phyloP scores from a whole-genome alignment of 805 yeast genomes.

The Zygoascus ofunaensis region DNA sequence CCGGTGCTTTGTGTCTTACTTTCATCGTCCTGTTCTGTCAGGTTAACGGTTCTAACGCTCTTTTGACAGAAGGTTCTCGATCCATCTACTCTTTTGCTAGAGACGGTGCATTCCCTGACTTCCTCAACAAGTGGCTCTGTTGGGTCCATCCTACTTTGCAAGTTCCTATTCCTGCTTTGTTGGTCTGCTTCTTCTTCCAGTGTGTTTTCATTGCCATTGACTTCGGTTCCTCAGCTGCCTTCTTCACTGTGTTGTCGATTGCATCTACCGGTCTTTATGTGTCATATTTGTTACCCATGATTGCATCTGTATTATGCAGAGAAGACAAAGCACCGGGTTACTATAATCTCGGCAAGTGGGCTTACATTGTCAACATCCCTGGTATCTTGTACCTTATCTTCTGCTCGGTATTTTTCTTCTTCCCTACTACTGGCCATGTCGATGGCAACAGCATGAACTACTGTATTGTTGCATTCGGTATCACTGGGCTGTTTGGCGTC shows the following conservation, averaged over 20 bases:
- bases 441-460: constrained; percentile 22
- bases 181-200: constrained; percentile 6
- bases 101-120: constrained; percentile 63
- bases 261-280: constrained; percentile 11
- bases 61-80: constrained; percentile 38
- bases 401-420: constrained; percentile 21
- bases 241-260: constrained; percentile 11
- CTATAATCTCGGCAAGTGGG: constrained; percentile 11
- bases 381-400: constrained; percentile 17
- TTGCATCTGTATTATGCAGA: constrained; percentile 1
- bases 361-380: constrained; percentile 11
- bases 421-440: constrained; percentile 25
- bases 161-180: constrained; percentile 6
- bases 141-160: constrained; percentile 6
- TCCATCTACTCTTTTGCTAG: constrained; percentile 76
- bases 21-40: constrained; percentile 17
- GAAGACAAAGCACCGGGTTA: constrained; percentile 7
- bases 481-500: constrained; percentile 4
- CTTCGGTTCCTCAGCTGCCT: constrained; percentile 12
- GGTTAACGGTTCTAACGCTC: constrained; percentile 13
- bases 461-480: constrained; percentile 17
- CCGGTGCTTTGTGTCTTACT: constrained; percentile 16
- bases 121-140: constrained; percentile 4
- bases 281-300: constrained; percentile 9
- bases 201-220: constrained; percentile 9